Conservation (phyloP, 2,329 filamentous ascomycete genomes). For the Talaromyces funiculosus region DNA sequence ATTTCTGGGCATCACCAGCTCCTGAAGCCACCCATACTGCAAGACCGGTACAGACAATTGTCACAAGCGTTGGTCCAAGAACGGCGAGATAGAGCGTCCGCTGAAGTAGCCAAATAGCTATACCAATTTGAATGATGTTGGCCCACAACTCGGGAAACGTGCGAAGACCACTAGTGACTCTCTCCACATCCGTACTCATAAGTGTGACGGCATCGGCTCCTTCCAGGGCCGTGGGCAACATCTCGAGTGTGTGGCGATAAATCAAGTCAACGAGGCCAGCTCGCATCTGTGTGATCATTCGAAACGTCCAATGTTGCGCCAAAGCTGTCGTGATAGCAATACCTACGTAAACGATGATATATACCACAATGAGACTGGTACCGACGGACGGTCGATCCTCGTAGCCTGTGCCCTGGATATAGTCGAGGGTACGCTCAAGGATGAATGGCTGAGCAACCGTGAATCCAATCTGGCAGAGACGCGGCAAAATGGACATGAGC, state of each 20-base stretch:
- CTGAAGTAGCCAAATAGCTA: constrained; percentile 19
- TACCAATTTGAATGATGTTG: constrained; percentile 15
- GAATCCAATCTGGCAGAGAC: constrained; percentile 38
- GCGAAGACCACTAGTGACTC: constrained; percentile 20
- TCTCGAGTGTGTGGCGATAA: constrained; percentile 28
- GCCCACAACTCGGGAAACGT: constrained; percentile 26
- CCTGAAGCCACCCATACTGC: constrained; percentile 11
- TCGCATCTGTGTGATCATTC: constrained; percentile 17
- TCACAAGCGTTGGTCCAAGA: constrained; percentile 20
- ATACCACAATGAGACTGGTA: constrained; percentile 40
- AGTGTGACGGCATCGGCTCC: constrained; percentile 25
- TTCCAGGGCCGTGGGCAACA: constrained; percentile 14
- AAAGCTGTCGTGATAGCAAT: constrained; percentile 31
- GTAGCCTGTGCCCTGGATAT: not conserved
- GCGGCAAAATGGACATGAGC: constrained; percentile 28
- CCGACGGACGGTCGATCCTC: constrained; percentile 18
- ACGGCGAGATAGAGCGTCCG: constrained; percentile 21
- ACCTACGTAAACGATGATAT: constrained; percentile 39
- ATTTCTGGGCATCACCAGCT: constrained; percentile 18
- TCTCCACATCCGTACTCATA: constrained; percentile 31
- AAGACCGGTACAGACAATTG: constrained; percentile 17
- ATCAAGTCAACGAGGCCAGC: constrained; percentile 28
- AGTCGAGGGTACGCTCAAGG: constrained; percentile 29
- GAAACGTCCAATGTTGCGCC: constrained; percentile 12
- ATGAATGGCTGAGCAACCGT: constrained; percentile 45